Percentiles rank a stretch among this genome's conserved stretches.
Evolutionary conservation across 108 stramenopile genomes (phyloP).

Genomic region (Cyclotella sp.): DNA sequence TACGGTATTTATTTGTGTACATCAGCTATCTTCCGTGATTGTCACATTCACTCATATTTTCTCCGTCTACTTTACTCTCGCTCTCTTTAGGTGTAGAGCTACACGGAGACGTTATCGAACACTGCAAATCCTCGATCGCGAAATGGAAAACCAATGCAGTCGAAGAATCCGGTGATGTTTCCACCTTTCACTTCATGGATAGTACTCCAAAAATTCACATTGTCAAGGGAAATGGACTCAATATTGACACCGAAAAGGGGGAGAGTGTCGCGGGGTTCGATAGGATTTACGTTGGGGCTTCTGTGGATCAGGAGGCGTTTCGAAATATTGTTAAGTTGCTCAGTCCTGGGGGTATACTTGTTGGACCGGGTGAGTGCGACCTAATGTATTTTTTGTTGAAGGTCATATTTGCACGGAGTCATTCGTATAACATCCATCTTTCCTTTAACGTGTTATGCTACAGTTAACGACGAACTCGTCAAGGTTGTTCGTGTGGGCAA

Average conservation of each 20-base stretch:
- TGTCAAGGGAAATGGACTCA: constrained; percentile 80
- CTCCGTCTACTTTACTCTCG: neutral
- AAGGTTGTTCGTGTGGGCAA: constrained; percentile 68
- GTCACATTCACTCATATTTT: neutral
- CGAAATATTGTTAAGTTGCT: constrained; percentile 68
- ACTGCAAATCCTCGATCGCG: constrained; percentile 67
- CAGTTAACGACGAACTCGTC: constrained; percentile 86
- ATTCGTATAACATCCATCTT: neutral
- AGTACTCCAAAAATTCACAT: constrained; percentile 58
- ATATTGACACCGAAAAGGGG: constrained; percentile 58
- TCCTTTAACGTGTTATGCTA: neutral
- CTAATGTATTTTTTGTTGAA: constrained; percentile 1
- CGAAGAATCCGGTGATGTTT: constrained; percentile 28
- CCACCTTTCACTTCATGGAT: constrained; percentile 47
- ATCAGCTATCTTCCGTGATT: constrained; percentile 2
- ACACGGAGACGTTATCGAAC: constrained; percentile 75
- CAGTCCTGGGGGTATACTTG: constrained; percentile 83
- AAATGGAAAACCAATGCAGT: constrained; percentile 62
- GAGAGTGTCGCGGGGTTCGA: constrained; percentile 82
- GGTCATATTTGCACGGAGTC: neutral
- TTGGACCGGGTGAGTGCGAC: constrained; percentile 76
- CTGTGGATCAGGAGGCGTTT: constrained; percentile 62
- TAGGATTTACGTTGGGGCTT: constrained; percentile 89
- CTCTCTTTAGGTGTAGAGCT: constrained; percentile 69
- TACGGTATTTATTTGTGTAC: constrained; percentile 53